Evolutionary conservation across 1,284 basidiomycete genomes (phyloP).

Genomic region (Cystobasidium slooffiae): DNA sequence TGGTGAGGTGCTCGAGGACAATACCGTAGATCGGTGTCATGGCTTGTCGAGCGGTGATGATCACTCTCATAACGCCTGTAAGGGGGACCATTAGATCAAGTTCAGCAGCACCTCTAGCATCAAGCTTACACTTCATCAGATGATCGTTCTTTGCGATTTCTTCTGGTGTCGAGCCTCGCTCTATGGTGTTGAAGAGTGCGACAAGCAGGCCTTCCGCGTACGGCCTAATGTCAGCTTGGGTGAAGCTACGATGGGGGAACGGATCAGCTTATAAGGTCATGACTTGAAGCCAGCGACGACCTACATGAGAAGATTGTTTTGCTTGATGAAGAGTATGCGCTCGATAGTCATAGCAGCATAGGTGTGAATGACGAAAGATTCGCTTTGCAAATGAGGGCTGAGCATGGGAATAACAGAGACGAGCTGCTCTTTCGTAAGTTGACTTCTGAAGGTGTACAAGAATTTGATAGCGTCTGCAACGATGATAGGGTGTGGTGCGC

Average conservation of each 20-base stretch:
- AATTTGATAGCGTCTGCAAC: constrained; percentile 96
- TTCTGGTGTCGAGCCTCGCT: constrained; percentile 80
- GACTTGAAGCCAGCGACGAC: constrained; percentile 53
- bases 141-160: constrained; percentile 98
- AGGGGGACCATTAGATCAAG: background rate
- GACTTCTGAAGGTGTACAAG: constrained; percentile 91
- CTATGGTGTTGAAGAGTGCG: constrained; percentile 79
- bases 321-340: constrained; percentile 75
- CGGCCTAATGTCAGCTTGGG: constrained; percentile 81
- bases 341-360: constrained; percentile 60
- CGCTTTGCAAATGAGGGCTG: constrained; percentile 71
- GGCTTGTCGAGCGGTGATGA: constrained; percentile 81
- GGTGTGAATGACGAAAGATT: constrained; percentile 58
- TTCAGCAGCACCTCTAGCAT: background rate
- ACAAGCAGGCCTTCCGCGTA: constrained; percentile 76
- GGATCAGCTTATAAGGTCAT: background rate
- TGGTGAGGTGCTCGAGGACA: constrained; percentile 75
- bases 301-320: constrained; percentile 70
- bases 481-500: constrained; percentile 80
- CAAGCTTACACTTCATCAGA: constrained; percentile 85
- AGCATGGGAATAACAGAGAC: constrained; percentile 87
- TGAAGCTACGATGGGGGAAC: constrained; percentile 66
- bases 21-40: constrained; percentile 71
- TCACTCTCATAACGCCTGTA: constrained; percentile 86
- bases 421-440: constrained; percentile 94